Evolutionary conservation across 495 filamentous ascomycete genomes (phyloP).

Genomic region (Penicillium herquei): DNA sequence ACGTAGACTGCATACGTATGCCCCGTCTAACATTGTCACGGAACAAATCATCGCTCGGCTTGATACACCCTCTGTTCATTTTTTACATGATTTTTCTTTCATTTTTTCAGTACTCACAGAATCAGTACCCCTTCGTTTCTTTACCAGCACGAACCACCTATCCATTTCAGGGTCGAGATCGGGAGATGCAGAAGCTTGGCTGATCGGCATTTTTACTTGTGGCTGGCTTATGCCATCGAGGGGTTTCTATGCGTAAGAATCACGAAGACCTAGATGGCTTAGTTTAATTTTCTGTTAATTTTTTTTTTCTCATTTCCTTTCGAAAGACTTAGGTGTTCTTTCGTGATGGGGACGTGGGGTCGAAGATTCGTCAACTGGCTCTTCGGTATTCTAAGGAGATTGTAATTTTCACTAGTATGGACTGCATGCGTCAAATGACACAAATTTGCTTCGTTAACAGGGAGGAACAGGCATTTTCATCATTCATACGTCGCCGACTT

Average conservation of each 20-base stretch:
- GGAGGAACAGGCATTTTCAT: background rate
- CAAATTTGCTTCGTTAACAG: background rate
- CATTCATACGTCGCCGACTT: conserved; percentile 14
- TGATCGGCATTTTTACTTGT: conserved; percentile 15
- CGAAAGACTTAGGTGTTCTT: too few relatives aligned
- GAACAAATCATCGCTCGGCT: conserved; percentile 25
- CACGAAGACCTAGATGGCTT: background rate
- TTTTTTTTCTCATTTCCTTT: background rate
- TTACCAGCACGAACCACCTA: background rate
- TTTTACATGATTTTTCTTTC: conserved; percentile 3
- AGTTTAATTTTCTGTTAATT: too few relatives aligned
- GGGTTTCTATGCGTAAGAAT: background rate
- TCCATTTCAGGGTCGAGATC: conserved; percentile 14
- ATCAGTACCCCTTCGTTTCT: background rate
- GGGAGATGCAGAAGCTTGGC: conserved; percentile 20
- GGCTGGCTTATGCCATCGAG: conserved; percentile 2
- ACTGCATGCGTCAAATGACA: background rate
- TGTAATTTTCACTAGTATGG: background rate
- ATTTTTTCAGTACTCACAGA: background rate
- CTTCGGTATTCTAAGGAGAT: too few relatives aligned
- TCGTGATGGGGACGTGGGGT: too few relatives aligned
- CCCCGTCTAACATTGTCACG: conserved; percentile 7
- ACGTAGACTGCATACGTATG: conserved; percentile 33
- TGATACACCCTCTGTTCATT: conserved; percentile 11
- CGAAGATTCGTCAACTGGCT: too few relatives aligned